Percentiles rank a stretch among this genome's conserved stretches.
These are phyloP conservation scores for Xylaria arbuscula DNA, from an alignment of 2,329 filamentous ascomycete species.

Conservation along the genomic window DNA sequence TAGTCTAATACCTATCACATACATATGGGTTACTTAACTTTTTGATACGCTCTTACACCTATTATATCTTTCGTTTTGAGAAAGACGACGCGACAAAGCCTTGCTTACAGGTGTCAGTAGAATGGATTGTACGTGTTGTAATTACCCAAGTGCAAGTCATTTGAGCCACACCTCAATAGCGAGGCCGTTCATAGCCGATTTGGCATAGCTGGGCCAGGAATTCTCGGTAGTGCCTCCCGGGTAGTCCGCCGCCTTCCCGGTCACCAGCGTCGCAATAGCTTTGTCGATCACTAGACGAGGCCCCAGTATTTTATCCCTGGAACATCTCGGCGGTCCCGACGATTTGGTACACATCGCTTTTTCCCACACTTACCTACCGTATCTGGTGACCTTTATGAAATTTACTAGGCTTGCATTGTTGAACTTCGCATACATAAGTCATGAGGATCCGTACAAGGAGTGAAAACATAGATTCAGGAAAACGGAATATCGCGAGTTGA, in stretches of 20 bases:
- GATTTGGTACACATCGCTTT: conserved; percentile 27
- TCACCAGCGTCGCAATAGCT: conserved; percentile 20
- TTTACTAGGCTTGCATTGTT: too few species aligned
- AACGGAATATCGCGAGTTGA: too few species aligned
- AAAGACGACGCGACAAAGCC: neutral
- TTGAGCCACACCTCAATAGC: neutral
- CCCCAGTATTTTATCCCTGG: conserved; percentile 22
- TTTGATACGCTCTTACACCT: too few species aligned
- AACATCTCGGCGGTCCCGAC: conserved; percentile 34
- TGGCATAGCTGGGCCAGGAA: neutral
- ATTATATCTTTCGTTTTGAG: too few species aligned
- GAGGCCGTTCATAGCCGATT: too few species aligned
- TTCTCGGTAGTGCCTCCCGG: conserved; percentile 15
- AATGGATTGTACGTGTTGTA: neutral
- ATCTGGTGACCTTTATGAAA: neutral
- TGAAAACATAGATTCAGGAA: too few species aligned
- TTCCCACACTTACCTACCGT: neutral
- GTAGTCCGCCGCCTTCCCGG: conserved; percentile 23
- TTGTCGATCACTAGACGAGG: conserved; percentile 18
- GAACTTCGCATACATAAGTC: too few species aligned
- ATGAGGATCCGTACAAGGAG: too few species aligned
- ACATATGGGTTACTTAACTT: too few species aligned
- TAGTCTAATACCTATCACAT: too few species aligned
- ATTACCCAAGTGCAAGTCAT: neutral
- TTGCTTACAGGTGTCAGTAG: neutral